Base-by-base conservation (phyloP, 2,329 filamentous ascomycete species). In the Botryosphaeria dothidea region DNA sequence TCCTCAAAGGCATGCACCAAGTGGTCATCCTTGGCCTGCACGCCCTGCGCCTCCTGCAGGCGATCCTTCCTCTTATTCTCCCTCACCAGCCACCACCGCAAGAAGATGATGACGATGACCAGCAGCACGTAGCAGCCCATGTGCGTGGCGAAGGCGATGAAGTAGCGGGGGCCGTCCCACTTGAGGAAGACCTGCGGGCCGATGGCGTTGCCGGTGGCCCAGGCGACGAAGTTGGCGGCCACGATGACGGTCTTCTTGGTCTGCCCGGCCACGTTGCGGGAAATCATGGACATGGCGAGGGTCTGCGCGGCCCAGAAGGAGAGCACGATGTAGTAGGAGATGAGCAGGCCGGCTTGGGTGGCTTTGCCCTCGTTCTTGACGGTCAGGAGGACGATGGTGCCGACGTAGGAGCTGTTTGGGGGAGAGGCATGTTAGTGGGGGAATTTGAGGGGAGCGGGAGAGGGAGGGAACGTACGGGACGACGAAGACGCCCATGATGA, bases 291-390 rank as follows among this genome's bases (percentile, higher is more conserved):
- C 69, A 92, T 83, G 7, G 84, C 81, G 13, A 92, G 79, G 1
- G 87, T 90, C 71, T 90, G 86, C 0, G 89, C 89, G 0, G 90
- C 88, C 90, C 90, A 92, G 83, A 93, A 93, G 4, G 88, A 91
- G 19, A 92, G 82, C 0, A 87, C 89, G 67, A 92, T 89, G 78
- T 92, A 93, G 81, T 92, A 93, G 71, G 83, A 85, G 71, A 92
- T 85, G 15, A 92, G 79, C 0, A 93, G 82, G 5, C 90, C 90
- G 29, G 88, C 83, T 75, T 89, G 84, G 41, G 86, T 87, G 8
- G 83, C 75, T 38, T 82, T 81, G 48, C 80, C 85, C 6, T 82
- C 80, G 68, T 89, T 88, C 23, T 84, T 75, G 7, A 92, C 83
- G 0, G 86, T 89, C 84, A 92, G 89, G 64, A 92, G 84, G 43